These are phyloP conservation scores for Biscogniauxia marginata DNA, from an alignment of 2,329 filamentous ascomycete species.

Conservation along the genomic window DNA sequence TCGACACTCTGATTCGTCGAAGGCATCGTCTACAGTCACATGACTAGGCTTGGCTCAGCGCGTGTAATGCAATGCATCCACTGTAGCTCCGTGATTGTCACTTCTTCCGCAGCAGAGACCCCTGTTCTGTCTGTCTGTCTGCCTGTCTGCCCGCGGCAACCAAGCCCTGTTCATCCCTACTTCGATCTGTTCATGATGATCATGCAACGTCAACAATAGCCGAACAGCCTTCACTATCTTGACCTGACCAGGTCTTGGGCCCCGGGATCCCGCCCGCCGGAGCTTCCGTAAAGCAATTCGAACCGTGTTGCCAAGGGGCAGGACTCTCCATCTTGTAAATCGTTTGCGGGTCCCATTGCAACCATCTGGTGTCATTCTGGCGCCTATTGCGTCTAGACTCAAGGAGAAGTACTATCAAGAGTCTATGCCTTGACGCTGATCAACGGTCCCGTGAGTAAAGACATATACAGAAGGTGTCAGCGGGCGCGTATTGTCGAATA, in stretches of 20 bases:
- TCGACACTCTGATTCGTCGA: conserved; percentile 10
- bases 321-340: conserved; percentile 6
- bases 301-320: neutral
- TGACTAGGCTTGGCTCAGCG: conserved; percentile 19
- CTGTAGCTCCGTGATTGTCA: conserved; percentile 11
- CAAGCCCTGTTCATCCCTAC: conserved; percentile 2
- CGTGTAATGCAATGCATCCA: conserved; percentile 18
- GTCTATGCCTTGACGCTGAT: conserved; percentile 10
- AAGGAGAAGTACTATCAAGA: neutral
- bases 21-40: conserved; percentile 12
- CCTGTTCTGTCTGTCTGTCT: conserved; percentile 2
- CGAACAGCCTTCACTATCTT: conserved; percentile 10
- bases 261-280: conserved; percentile 4
- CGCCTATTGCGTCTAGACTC: conserved; percentile 15
- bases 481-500: conserved; percentile 26
- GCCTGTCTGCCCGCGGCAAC: conserved; percentile 3
- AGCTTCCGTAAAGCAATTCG: neutral
- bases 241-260: conserved; percentile 6
- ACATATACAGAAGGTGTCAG: conserved; percentile 20
- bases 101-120: too few relatives aligned
- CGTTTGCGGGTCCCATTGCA: conserved; percentile 18
- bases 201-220: conserved; percentile 4
- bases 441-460: conserved; percentile 17
- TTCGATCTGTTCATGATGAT: neutral
- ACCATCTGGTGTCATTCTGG: conserved; percentile 12